These are phyloP conservation scores for Volvariella surrecta DNA, from an alignment of 1,284 basidiomycete species.

Conservation along the genomic window DNA sequence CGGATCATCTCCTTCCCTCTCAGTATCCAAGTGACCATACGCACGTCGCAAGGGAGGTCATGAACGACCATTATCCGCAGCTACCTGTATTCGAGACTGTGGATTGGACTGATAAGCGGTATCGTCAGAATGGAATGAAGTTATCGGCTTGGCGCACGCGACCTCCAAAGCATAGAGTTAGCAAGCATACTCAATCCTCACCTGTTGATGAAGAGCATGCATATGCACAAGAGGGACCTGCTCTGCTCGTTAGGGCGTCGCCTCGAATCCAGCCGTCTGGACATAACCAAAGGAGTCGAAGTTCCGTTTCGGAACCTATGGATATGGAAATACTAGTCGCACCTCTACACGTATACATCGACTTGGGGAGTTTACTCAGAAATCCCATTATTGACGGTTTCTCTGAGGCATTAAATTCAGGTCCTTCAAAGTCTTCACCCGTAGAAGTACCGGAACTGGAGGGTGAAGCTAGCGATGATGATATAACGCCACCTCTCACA, in stretches of 20 bases:
- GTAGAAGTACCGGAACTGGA: conserved; percentile 6
- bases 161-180: conserved; percentile 15
- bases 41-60: conserved; percentile 19
- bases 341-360: conserved; percentile 69
- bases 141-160: conserved; percentile 52
- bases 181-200: not conserved
- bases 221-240: conserved; percentile 7
- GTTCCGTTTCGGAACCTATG: conserved; percentile 1
- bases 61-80: conserved; percentile 15
- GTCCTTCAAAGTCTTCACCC: not conserved
- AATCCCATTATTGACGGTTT: not conserved
- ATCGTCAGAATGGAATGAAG: conserved; percentile 36
- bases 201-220: not conserved
- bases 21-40: conserved; percentile 39
- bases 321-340: conserved; percentile 14
- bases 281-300: not conserved
- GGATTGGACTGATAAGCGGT: conserved; percentile 51
- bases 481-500: conserved; percentile 29
- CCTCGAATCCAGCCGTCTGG: not conserved
- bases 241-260: not conserved
- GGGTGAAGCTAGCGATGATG: conserved; percentile 13
- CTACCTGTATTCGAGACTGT: conserved; percentile 48
- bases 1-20: conserved; percentile 45
- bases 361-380: conserved; percentile 44
- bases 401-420: not conserved